Evolutionary conservation across 1,284 basidiomycete genomes (phyloP), one percentile per base, ranked within the genome.

Genomic region (Fistulina hepatica): DNA sequence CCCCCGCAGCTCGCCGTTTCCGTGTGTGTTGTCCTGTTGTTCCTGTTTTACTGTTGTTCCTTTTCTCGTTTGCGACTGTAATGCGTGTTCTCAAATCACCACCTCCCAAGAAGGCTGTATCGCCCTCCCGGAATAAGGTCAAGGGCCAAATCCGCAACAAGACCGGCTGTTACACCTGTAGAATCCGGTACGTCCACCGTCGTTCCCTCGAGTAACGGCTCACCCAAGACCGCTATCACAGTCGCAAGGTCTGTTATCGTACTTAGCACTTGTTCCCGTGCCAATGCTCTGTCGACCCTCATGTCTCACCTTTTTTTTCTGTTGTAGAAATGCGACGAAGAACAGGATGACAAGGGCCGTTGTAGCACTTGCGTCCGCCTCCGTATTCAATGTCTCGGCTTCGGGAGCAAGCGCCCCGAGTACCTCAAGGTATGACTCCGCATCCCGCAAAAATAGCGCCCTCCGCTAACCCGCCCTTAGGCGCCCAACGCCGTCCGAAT

Each of bases 91-190:
- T n/a, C n/a, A 63, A 57, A 46, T 44, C 52, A 21, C 45, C 55
- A 10, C 41, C 49, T 12, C 33, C 52, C 17, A 57, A 55, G 49
- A 62, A 56, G 39, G 36, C 52, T n/a, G n/a, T n/a, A n/a, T n/a
- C n/a, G n/a, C n/a, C n/a, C n/a, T n/a, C n/a, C n/a, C n/a, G n/a
- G 55, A 68, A 76, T 47, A 83, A 83, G 56, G 65, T 73, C 46
- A 85, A 83, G 67, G 79, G 79, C 57, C 76, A 78, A 37, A 70
- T 78, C 33, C 76, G 82, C 55, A 81, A 81, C 42, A 85, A 85
- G 69, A 79, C 78, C 44, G 82, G 82, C 49, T 86, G 82, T 56
- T 85, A 84, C 63, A 86, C 82, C 42, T 86, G 82, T 64, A 71
- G 82, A 52, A 83, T 86, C 36, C 72, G 82, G n/a, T n/a, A n/a